Conservation (phyloP, 2,329 filamentous ascomycete genomes). For the Zymoseptoria pseudotritici region DNA sequence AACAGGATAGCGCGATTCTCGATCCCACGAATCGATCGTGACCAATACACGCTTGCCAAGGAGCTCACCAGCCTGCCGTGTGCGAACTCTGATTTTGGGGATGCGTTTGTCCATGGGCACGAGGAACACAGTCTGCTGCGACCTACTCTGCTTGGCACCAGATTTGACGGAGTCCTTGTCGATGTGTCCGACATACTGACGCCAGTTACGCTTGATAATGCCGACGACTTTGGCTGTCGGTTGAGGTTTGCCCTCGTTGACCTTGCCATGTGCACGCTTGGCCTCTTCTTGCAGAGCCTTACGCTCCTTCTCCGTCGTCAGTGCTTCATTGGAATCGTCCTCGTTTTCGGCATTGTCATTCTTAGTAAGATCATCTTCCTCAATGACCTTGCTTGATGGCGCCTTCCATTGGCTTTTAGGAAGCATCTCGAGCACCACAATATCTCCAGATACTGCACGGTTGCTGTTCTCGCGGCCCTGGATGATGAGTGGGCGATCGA, state of each 20-base stretch:
- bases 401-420: slow-evolving; percentile 96
- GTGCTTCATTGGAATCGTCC: slow-evolving; percentile 60
- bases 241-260: slow-evolving; percentile 68
- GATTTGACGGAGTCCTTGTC: slow-evolving; percentile 77
- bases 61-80: slow-evolving; percentile 80
- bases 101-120: slow-evolving; percentile 98
- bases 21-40: slow-evolving; percentile 91
- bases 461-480: slow-evolving; percentile 95
- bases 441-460: slow-evolving; percentile 80
- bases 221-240: slow-evolving; percentile 90
- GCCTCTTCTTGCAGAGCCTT: slow-evolving; percentile 86
- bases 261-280: slow-evolving; percentile 71
- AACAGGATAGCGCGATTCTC: slow-evolving; percentile 83
- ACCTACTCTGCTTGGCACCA: slow-evolving; percentile 65
- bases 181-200: slow-evolving; percentile 94
- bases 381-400: slow-evolving; percentile 89
- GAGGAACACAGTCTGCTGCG: slow-evolving; percentile 88
- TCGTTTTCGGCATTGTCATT: slow-evolving; percentile 90
- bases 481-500: slow-evolving; percentile 80
- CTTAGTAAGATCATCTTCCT: slow-evolving; percentile 84
- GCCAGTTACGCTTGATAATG: slow-evolving; percentile 91
- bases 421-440: slow-evolving; percentile 87
- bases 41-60: slow-evolving; percentile 87
- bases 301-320: slow-evolving; percentile 84
- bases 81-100: slow-evolving; percentile 89